These are phyloP conservation scores for Inonotus obliquus DNA, from an alignment of 1,284 basidiomycete genomes.

Conservation along the genomic window DNA sequence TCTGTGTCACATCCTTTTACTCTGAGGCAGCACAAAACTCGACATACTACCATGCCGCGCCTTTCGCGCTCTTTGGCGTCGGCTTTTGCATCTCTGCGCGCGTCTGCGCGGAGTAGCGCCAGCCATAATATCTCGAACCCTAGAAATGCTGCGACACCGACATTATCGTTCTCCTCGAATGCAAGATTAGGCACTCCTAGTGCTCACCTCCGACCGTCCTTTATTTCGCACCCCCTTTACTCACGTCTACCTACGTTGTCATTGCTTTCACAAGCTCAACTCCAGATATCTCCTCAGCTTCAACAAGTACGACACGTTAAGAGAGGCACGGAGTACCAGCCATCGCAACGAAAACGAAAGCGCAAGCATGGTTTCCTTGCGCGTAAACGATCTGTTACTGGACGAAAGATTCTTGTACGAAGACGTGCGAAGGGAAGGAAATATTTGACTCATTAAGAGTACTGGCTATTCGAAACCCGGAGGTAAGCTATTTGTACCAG, in stretches of 20 bases:
- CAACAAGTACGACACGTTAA: slow-evolving; percentile 46
- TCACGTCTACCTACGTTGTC: slow-evolving; percentile 4
- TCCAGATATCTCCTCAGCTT: slow-evolving; percentile 23
- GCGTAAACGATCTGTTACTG: slow-evolving; percentile 56
- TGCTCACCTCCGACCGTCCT: slow-evolving; percentile 15
- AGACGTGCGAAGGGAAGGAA: slow-evolving; percentile 57
- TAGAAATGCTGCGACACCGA: not conserved
- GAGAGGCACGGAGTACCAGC: slow-evolving; percentile 79
- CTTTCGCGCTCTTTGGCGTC: slow-evolving; percentile 6
- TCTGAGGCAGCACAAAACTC: not conserved
- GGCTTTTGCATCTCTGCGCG: slow-evolving; percentile 9
- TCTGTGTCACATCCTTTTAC: not conserved
- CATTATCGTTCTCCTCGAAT: not conserved
- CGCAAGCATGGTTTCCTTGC: slow-evolving; percentile 84
- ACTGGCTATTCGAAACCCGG: no score
- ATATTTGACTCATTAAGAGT: slow-evolving; percentile 50
- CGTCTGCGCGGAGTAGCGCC: not conserved
- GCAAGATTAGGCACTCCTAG: not conserved
- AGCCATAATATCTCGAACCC: not conserved
- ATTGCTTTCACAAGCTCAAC: slow-evolving; percentile 6
- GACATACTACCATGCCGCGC: slow-evolving; percentile 10
- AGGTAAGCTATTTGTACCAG: not conserved
- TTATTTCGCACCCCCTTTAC: slow-evolving; percentile 11
- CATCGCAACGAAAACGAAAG: slow-evolving; percentile 84
- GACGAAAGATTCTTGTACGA: slow-evolving; percentile 57